Conservation (phyloP, 1,284 basidiomycete genomes). For the Apiotrichum gamsii region DNA sequence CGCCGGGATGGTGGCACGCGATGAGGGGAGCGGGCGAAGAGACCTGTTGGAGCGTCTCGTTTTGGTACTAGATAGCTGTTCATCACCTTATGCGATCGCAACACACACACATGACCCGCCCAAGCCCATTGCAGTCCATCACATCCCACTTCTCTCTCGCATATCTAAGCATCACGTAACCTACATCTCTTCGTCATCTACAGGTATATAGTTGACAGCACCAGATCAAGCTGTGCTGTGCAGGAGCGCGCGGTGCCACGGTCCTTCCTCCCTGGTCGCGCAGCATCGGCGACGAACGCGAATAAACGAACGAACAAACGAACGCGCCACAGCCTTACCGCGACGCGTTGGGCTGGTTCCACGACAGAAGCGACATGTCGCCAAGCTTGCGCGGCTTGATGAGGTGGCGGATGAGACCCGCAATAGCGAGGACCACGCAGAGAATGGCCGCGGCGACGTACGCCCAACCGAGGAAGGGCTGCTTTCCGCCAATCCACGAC, state of each 20-base stretch:
- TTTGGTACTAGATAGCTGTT: conserved; percentile 38
- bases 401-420: conserved; percentile 85
- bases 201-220: background rate
- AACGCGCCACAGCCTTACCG: conserved; percentile 1
- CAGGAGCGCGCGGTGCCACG: too few species aligned
- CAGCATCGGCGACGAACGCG: too few species aligned
- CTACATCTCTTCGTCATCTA: background rate
- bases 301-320: background rate
- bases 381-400: conserved; percentile 76
- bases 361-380: conserved; percentile 60
- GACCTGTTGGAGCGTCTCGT: conserved; percentile 45
- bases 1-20: conserved; percentile 89
- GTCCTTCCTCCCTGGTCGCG: too few species aligned
- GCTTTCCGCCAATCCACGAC: conserved; percentile 94
- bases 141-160: background rate
- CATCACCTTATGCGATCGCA: background rate
- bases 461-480: conserved; percentile 90
- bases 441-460: conserved; percentile 85
- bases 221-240: too few species aligned
- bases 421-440: conserved; percentile 78
- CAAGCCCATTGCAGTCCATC: background rate
- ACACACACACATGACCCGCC: too few species aligned
- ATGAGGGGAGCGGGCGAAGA: conserved; percentile 64
- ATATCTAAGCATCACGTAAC: background rate
- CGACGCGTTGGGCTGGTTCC: conserved; percentile 57